Percentiles rank a stretch among this genome's conserved stretches.
phyloP scores from a whole-genome alignment of 2,329 filamentous ascomycete species.

The Orbilia javanica region DNA sequence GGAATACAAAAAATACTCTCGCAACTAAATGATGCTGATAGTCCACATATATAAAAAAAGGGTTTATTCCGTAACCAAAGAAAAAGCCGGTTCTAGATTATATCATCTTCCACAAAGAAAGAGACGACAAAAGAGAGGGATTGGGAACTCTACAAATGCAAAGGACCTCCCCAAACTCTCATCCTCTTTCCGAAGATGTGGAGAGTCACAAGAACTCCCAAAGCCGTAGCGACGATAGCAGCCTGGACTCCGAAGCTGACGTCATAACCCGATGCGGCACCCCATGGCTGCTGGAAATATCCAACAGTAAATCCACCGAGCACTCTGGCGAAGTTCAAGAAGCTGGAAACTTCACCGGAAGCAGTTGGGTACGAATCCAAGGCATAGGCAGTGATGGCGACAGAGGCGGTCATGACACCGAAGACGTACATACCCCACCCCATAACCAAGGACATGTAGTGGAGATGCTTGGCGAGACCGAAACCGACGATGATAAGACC shows the following conservation, averaged over 20 bases:
- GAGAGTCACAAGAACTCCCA: slow-evolving; percentile 61
- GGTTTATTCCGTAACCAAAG: slow-evolving; percentile 7
- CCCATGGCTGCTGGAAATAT: slow-evolving; percentile 61
- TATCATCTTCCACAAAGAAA: background rate
- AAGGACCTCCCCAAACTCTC: slow-evolving; percentile 57
- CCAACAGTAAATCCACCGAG: slow-evolving; percentile 60
- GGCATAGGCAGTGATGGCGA: slow-evolving; percentile 58
- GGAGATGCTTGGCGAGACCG: slow-evolving; percentile 52
- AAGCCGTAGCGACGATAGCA: slow-evolving; percentile 56
- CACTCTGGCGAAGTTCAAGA: slow-evolving; percentile 63
- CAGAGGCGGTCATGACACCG: slow-evolving; percentile 60
- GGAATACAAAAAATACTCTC: slow-evolving; percentile 16
- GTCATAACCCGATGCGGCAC: slow-evolving; percentile 54
- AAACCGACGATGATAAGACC: slow-evolving; percentile 61
- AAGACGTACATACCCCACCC: slow-evolving; percentile 62
- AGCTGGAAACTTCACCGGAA: slow-evolving; percentile 58
- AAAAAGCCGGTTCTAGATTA: background rate
- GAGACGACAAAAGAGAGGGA: background rate
- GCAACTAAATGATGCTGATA: slow-evolving; percentile 34
- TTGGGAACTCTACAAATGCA: slow-evolving; percentile 35
- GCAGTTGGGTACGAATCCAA: slow-evolving; percentile 60
- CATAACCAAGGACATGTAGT: slow-evolving; percentile 57
- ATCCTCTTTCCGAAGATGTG: slow-evolving; percentile 60
- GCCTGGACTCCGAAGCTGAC: slow-evolving; percentile 61
- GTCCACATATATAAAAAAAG: slow-evolving; percentile 1